Evolutionary conservation across 805 yeast species (phyloP).

Genomic region (Candida berthetii): DNA sequence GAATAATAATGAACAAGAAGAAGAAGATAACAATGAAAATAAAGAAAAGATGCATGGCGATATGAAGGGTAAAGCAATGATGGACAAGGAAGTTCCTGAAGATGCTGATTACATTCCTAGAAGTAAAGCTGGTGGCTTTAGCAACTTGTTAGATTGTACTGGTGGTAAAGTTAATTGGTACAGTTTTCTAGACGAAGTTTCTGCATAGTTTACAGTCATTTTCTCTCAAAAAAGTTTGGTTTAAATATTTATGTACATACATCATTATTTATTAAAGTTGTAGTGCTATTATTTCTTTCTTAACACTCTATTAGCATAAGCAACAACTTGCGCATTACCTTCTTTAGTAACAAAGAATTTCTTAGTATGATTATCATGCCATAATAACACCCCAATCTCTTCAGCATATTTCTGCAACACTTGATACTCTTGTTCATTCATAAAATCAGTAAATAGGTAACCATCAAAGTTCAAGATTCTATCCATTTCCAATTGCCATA

Average conservation of each 20-base stretch:
- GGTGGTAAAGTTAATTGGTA: slow-evolving; percentile 1
- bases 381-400: slow-evolving; percentile 87
- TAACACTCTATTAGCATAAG: slow-evolving; percentile 69
- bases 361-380: slow-evolving; percentile 69
- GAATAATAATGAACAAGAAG: neutral
- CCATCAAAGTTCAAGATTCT: slow-evolving; percentile 87
- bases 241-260: neutral
- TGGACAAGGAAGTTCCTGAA: neutral
- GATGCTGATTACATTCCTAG: neutral
- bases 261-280: neutral
- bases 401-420: slow-evolving; percentile 69
- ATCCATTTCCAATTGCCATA: slow-evolving; percentile 96
- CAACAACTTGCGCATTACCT: slow-evolving; percentile 87
- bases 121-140: neutral
- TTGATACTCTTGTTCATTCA: slow-evolving; percentile 70
- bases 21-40: neutral
- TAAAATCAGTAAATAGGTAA: slow-evolving; percentile 80
- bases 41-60: no score
- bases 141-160: neutral
- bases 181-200: neutral
- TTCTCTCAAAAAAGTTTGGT: neutral
- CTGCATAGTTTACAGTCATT: neutral
- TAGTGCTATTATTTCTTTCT: slow-evolving; percentile 14
- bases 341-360: slow-evolving; percentile 84
- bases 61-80: no score